A percentile compares a stretch with the other conserved stretches of the same genome.
phyloP scores from a whole-genome alignment of 1,284 basidiomycete species.

The Phellopilus nigrolimitatus region DNA sequence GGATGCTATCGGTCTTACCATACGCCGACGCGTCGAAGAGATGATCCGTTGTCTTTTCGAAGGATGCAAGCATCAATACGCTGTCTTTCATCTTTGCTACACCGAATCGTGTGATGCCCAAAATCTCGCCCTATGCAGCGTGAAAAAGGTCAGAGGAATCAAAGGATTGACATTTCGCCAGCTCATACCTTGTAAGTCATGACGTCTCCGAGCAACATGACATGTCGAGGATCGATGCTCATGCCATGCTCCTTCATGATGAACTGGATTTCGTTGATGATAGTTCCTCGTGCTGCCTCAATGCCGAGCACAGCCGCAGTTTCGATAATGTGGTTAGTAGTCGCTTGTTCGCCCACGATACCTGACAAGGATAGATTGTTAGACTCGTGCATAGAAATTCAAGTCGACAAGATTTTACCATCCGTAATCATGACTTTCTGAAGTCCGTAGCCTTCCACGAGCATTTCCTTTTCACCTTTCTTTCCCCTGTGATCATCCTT shows the following conservation, averaged over 20 bases:
- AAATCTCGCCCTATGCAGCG: slow-evolving; percentile 79
- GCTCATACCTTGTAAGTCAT: slow-evolving; percentile 97
- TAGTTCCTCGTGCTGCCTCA: slow-evolving; percentile 91
- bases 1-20: slow-evolving; percentile 92
- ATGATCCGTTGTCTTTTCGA: slow-evolving; percentile 99
- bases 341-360: slow-evolving; percentile 88
- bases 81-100: slow-evolving; percentile 99
- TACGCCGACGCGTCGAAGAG: slow-evolving; percentile 97
- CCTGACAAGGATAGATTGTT: slow-evolving; percentile 41
- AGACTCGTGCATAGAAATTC: background rate
- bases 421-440: slow-evolving; percentile 97
- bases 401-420: slow-evolving; percentile 45
- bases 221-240: slow-evolving; percentile 98
- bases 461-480: slow-evolving; percentile 81
- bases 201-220: slow-evolving; percentile 97
- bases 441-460: slow-evolving; percentile 97
- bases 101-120: slow-evolving; percentile 98
- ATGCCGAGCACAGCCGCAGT: slow-evolving; percentile 93
- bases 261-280: slow-evolving; percentile 96
- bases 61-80: slow-evolving; percentile 97
- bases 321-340: slow-evolving; percentile 98
- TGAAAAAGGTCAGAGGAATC: background rate
- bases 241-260: slow-evolving; percentile 98
- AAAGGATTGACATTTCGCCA: background rate
- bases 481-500: slow-evolving; percentile 70